Base-by-base conservation (phyloP, 2,329 filamentous ascomycete genomes). In the Alternaria gansuensis region DNA sequence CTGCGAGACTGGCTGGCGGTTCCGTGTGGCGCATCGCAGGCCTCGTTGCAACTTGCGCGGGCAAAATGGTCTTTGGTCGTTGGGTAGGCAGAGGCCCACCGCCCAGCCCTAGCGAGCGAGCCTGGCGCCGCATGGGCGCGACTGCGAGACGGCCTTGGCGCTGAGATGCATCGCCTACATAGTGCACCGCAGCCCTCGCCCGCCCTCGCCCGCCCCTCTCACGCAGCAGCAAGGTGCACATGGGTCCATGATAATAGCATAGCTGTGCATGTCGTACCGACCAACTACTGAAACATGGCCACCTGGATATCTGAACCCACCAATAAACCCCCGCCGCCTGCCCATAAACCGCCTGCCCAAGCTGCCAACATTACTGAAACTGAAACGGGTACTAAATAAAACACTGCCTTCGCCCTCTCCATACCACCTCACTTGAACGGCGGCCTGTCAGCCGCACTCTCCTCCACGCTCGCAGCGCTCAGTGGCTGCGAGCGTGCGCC, bases 401-500 rank as follows among this genome's bases (percentile, higher is more conserved):
- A 17, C 1, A 17, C 17, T 17, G 17, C 17, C 17, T 17, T 17
- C 17, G 17, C 17, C 28, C 24, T 24, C 28, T 28, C 28, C 28
- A 7, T 11, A 21, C 13, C 3, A 4, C 29, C 44, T 67, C 57
- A 74, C 56, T 67, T 73, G 62, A 76, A 76, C 37, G 72, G 69
- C 13, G 68, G 60, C 28, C 67, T 73, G 62, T 71, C 78, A 51
- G 63, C 70, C 51, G 62, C 62, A 53, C 60, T 69, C 37, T 80
- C 75, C 48, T 79, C 79, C 21, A 77, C 63, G 54, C 74, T 76
- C 46, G 73, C 73, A 34, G 77, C 75, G 54, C 76, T 78, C 62
- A 77, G 59, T n/a, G 77, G 75, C 66, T 78, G 76, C 39, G 72
- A 78, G 26, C 73, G 67, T 49, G 71, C 69, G 34, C 80, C 79